Base-by-base conservation (phyloP, 169 alveolate species). In the Plasmodium sp. region DNA sequence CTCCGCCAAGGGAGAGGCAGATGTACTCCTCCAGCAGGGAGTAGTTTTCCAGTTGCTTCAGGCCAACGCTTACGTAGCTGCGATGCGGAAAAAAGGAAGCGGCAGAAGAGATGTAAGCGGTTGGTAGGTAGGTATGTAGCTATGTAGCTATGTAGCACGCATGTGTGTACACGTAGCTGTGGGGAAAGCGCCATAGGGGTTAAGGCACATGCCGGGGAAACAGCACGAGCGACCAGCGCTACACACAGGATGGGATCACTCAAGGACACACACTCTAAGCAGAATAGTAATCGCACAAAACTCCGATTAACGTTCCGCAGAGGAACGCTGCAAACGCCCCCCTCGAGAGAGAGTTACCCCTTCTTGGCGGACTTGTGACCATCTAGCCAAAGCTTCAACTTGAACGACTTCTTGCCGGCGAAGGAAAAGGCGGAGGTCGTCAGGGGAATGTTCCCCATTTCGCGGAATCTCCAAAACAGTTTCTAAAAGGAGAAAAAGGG, bases 291-390 rank as follows among this genome's bases (percentile, higher is more conserved):
- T 67, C 2, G 34, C 5, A 81, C 85, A 67, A n/a, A 67, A 67
- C 43, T 12, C 27, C 16, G 22, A 51, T 51, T 51, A 51, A 22
- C 27, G 14, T 51, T 51, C 27, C 62, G 62, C 3, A 51, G 62
- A 4, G 18, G 12, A 0, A 48, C 18, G 58, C 58, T 12, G 18
- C 1, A 51, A 14, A 51, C 7, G 22, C 62, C 62, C 62, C 62
- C 16, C 62, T 3, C 62, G 12, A 51, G 16, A 51, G 22, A 51
- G 0, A 14, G 62, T 88, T 88, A 92, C 95, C 75, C 41, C 84
- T 92, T 92, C 58, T 82, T 92, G 54, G 95, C 92, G 72, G 95
- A 92, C 36, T 92, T 92, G 84, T 92, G 95, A 16, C 95, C 95
- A 83, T 92, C 95, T 56, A 92, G 54, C 95, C 95, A 92, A n/a